A percentile compares a stretch with the other conserved stretches of the same genome.
These are phyloP conservation scores for Chlamydomonas reinhardtii DNA, from an alignment of 163 green algal species.

Conservation along the genomic window DNA sequence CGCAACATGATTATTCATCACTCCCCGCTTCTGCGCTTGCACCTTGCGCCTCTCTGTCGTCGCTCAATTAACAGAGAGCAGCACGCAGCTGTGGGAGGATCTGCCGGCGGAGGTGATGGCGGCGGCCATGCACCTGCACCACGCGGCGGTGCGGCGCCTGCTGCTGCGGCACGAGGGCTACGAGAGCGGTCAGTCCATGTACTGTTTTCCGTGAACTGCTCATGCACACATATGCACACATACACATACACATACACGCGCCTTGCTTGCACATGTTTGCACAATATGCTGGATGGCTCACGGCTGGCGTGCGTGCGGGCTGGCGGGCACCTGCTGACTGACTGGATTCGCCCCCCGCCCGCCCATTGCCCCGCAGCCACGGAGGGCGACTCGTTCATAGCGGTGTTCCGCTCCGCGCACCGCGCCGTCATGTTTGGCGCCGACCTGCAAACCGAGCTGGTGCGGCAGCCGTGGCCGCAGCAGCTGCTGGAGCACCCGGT, in stretches of 20 bases:
- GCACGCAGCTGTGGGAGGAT: slow-evolving; percentile 36
- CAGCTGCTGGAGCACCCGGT: background rate
- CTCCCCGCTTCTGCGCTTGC: background rate
- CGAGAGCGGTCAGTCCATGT: background rate
- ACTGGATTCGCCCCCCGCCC: too few relatives aligned
- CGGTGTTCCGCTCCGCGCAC: slow-evolving; percentile 15
- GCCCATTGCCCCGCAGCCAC: background rate
- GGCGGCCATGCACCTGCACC: slow-evolving; percentile 26
- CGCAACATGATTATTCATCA: too few relatives aligned
- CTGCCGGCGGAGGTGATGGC: slow-evolving; percentile 16
- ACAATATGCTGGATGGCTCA: too few relatives aligned
- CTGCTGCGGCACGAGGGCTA: slow-evolving; percentile 5
- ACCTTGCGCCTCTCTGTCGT: background rate
- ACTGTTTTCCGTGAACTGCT: too few relatives aligned
- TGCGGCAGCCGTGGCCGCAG: background rate
- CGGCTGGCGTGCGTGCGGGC: too few relatives aligned
- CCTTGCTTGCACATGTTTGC: too few relatives aligned
- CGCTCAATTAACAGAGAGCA: background rate
- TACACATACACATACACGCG: too few relatives aligned
- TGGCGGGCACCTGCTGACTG: too few relatives aligned
- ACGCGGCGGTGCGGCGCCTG: slow-evolving; percentile 13
- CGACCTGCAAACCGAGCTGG: slow-evolving; percentile 22
- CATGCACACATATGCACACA: too few relatives aligned
- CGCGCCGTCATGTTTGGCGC: slow-evolving; percentile 26
- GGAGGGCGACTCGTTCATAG: slow-evolving; percentile 41